Evolutionary conservation across 208 protist genomes (phyloP).

Genomic region (Trypanosoma mega): DNA sequence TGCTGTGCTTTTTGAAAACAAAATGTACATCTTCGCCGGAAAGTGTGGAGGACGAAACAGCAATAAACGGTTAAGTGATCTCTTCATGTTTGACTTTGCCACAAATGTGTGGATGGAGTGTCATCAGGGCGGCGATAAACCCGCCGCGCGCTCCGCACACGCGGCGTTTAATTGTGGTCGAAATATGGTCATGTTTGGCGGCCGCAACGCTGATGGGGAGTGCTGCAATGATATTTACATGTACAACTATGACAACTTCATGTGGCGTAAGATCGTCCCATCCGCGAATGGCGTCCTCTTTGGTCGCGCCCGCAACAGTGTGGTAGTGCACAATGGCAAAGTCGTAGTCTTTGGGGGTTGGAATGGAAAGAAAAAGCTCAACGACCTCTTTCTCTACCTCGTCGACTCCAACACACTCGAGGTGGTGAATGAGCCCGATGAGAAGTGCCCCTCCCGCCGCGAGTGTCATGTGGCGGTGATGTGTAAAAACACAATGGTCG

Average conservation of each 20-base stretch:
- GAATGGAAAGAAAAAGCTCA: conserved; percentile 88
- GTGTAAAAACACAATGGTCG: conserved; percentile 85
- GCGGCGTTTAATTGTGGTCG: conserved; percentile 80
- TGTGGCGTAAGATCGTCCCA: conserved; percentile 68
- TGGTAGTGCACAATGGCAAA: conserved; percentile 77
- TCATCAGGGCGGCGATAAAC: conserved; percentile 47
- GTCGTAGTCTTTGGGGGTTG: conserved; percentile 88
- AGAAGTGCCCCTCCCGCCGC: conserved; percentile 68
- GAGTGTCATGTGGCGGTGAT: conserved; percentile 87
- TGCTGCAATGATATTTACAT: conserved; percentile 87
- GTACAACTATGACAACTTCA: conserved; percentile 75
- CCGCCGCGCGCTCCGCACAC: conserved; percentile 72
- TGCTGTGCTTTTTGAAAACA: conserved; percentile 64
- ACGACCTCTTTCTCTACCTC: conserved; percentile 84
- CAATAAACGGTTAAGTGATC: conserved; percentile 79
- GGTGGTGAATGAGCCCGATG: conserved; percentile 52
- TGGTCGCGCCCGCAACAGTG: conserved; percentile 82
- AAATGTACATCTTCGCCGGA: conserved; percentile 87
- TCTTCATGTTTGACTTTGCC: conserved; percentile 49
- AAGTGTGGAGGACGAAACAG: conserved; percentile 89
- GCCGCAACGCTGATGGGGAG: conserved; percentile 66
- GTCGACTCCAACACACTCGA: conserved; percentile 77
- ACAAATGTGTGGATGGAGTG: conserved; percentile 49
- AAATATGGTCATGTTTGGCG: conserved; percentile 89
- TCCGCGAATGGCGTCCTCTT: conserved; percentile 36